phyloP scores from a whole-genome alignment of 2,329 filamentous ascomycete species.

The Chaetomium sp. region DNA sequence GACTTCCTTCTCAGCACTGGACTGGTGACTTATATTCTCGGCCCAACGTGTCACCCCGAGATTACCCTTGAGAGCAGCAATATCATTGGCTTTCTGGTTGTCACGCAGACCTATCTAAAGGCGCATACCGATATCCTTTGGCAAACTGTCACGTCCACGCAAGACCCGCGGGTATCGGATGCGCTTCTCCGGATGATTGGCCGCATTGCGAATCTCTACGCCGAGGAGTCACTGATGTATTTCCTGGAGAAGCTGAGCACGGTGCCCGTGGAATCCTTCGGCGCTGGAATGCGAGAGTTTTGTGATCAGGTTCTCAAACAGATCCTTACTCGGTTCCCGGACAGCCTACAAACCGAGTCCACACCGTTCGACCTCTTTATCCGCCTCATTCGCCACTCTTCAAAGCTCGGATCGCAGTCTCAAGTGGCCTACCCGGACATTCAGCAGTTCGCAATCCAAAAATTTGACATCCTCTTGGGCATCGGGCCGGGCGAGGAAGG shows the following conservation, averaged over 20 bases:
- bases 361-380: conserved; percentile 50
- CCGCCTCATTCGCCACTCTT: conserved; percentile 66
- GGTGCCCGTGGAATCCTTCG: conserved; percentile 58
- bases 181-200: conserved; percentile 64
- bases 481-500: conserved; percentile 48
- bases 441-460: conserved; percentile 55
- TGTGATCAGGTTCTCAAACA: conserved; percentile 51
- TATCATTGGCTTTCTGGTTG: conserved; percentile 78
- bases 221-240: conserved; percentile 49
- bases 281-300: conserved; percentile 53
- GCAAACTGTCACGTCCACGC: conserved; percentile 72
- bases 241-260: conserved; percentile 64
- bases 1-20: conserved; percentile 62
- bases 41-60: conserved; percentile 86
- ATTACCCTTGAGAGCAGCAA: conserved; percentile 76
- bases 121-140: conserved; percentile 75
- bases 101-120: conserved; percentile 66
- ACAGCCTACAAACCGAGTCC: conserved; percentile 30
- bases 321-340: conserved; percentile 38
- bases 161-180: conserved; percentile 77
- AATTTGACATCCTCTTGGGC: conserved; percentile 55
- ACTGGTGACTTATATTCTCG: conserved; percentile 79
- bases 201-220: conserved; percentile 43
- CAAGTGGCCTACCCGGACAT: conserved; percentile 55
- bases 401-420: conserved; percentile 46